Conservation (phyloP, 306 rosid species). For the Acacia acuminata region DNA sequence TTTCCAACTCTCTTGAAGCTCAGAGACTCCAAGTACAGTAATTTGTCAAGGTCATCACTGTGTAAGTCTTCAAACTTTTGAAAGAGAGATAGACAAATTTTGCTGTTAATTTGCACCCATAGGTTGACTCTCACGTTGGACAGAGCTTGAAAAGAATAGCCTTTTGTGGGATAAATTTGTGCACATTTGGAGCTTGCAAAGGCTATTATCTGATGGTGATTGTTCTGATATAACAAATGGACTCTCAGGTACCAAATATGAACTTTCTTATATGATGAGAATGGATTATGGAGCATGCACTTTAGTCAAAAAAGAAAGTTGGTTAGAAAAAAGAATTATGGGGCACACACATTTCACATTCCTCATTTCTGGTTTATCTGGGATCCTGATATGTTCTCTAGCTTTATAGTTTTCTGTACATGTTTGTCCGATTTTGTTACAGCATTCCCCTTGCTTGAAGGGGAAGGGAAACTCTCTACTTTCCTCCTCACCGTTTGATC, state of each 20-base stretch:
- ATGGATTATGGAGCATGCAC: neutral
- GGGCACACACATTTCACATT: neutral
- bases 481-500: too few relatives aligned
- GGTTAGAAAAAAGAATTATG: neutral
- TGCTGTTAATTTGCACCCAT: constrained; percentile 11
- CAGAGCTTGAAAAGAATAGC: constrained; percentile 2
- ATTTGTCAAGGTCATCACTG: constrained; percentile 13
- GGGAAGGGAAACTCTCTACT: too few relatives aligned
- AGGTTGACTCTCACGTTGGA: constrained; percentile 1
- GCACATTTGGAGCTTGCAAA: neutral
- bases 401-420: neutral
- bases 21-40: neutral
- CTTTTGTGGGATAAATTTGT: neutral
- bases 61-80: constrained; percentile 11
- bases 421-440: neutral
- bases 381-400: neutral
- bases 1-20: constrained; percentile 23
- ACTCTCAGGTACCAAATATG: neutral
- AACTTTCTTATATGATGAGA: neutral
- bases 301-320: neutral
- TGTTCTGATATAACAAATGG: neutral
- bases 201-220: neutral
- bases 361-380: neutral
- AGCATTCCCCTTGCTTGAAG: neutral
- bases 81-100: constrained; percentile 19